These are phyloP conservation scores for Haplographium delicatum DNA, from an alignment of 495 filamentous ascomycete species.

Conservation along the genomic window DNA sequence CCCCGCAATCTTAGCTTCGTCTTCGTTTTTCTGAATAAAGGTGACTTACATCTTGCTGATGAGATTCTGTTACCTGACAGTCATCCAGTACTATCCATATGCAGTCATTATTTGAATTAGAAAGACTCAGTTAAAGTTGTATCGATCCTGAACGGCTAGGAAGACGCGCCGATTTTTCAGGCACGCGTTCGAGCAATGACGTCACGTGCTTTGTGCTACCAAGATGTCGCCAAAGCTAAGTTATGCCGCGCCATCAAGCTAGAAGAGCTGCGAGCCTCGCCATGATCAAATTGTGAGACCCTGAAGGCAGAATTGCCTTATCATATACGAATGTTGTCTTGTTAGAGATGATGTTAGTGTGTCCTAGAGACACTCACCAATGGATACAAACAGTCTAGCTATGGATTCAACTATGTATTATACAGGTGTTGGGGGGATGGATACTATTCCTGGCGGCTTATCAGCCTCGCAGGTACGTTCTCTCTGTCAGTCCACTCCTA, in stretches of 20 bases:
- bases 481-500: background rate
- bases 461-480: conserved; percentile 19
- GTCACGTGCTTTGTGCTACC: background rate
- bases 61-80: no score
- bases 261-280: background rate
- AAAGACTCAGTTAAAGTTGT: background rate
- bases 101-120: no score
- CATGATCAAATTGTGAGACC: conserved; percentile 3
- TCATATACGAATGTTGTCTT: conserved; percentile 5
- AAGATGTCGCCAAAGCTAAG: background rate
- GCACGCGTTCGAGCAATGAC: no score
- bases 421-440: conserved; percentile 8
- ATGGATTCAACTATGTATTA: conserved; percentile 23
- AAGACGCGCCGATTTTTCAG: no score
- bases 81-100: no score
- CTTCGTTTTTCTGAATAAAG: background rate
- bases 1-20: background rate
- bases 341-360: conserved; percentile 6
- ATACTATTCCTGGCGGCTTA: conserved; percentile 9
- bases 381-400: conserved; percentile 8
- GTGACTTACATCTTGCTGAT: conserved; percentile 1
- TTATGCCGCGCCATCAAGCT: background rate
- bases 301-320: conserved; percentile 11
- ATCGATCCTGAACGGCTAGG: background rate
- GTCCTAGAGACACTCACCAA: conserved; percentile 20